Conservation (phyloP, 2,329 filamentous ascomycete species). For the Verticillium albo-atrum region DNA sequence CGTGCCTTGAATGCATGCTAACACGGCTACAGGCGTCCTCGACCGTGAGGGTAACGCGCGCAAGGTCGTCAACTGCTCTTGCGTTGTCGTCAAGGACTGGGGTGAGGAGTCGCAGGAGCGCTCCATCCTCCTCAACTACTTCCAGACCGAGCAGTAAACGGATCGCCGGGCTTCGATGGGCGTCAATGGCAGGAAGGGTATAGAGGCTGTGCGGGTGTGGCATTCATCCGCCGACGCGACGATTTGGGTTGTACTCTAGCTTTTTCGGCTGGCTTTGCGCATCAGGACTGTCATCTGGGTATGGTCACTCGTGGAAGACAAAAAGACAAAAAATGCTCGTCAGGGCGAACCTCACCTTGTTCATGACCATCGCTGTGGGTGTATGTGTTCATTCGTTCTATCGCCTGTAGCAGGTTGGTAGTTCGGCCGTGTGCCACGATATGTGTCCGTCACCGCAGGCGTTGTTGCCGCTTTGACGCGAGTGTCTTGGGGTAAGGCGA, state of each 20-base stretch:
- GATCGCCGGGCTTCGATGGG: conserved; percentile 43
- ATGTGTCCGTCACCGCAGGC: too few species aligned
- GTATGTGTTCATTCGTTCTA: too few species aligned
- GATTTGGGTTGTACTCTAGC: conserved; percentile 39
- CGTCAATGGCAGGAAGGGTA: conserved; percentile 4
- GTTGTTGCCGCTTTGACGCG: too few species aligned
- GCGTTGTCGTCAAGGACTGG: conserved; percentile 99
- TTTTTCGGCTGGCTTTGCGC: conserved; percentile 39
- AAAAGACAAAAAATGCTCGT: conserved; percentile 30
- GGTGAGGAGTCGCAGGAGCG: conserved; percentile 99
- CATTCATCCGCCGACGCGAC: conserved; percentile 7
- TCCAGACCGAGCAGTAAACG: conserved; percentile 80
- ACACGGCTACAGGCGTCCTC: conserved; percentile 70
- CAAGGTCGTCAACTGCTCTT: conserved; percentile 99
- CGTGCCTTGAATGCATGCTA: background rate
- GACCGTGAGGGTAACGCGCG: conserved; percentile 99
- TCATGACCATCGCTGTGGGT: too few species aligned
- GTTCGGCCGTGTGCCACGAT: too few species aligned
- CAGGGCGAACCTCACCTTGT: conserved; percentile 8
- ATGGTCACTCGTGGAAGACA: conserved; percentile 29
- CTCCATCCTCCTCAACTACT: conserved; percentile 99
- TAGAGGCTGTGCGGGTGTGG: conserved; percentile 9
- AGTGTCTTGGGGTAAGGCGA: too few species aligned
- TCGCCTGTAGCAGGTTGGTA: too few species aligned
- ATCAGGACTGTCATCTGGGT: conserved; percentile 30